Evolutionary conservation across 176 grass and related monocot species (phyloP), one percentile per base, ranked within the genome.

Genomic region (Carex littledalei): DNA sequence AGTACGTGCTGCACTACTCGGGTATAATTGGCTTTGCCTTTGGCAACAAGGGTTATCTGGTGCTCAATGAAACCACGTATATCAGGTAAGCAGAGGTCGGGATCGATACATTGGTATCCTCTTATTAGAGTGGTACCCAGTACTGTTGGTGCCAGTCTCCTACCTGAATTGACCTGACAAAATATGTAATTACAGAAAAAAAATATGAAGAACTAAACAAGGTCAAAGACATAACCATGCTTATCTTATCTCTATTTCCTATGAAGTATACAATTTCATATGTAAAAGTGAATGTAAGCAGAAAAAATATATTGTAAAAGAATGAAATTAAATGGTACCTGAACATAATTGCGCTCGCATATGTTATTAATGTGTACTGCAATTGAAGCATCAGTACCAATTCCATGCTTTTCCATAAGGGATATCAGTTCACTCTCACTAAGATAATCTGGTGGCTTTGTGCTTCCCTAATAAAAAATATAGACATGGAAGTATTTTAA

Each of bases 1-100:
- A 97, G 81, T 74, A 90, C 89, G 78, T 97, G 94, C 53, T 97
- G 87, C 61, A 97, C 83, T 50, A 97, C 90, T 88, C 39, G 82
- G 74, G 82, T 64, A 90, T 97, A 87, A 85, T 93, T 89, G 78
- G 86, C 90, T 89, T 94, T 92, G 34, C 94, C 92, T 91, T 94
- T 92, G 76, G 94, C 92, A 87, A 94, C 91, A 67, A 97, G 86
- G 76, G 94, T 94, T 74, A 97, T 97, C 85, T 97, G 94, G 66
- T 97, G 94, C 67, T 97, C 94, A 88, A 97, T 97, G 89, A 97
- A 97, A 81, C 94, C 91, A 76, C 92, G 88, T 86, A 97, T 98
- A 78, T 98, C 95, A 58, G 95, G 95, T 84, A 94, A 91, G 84
- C 92, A 98, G 59, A 98, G 91, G 85, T 98, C 92, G 22, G 92